Evolutionary conservation across 352 stramenopile species (phyloP), one percentile per base, ranked within the genome.

Genomic region (Globisporangium okanoganense): DNA sequence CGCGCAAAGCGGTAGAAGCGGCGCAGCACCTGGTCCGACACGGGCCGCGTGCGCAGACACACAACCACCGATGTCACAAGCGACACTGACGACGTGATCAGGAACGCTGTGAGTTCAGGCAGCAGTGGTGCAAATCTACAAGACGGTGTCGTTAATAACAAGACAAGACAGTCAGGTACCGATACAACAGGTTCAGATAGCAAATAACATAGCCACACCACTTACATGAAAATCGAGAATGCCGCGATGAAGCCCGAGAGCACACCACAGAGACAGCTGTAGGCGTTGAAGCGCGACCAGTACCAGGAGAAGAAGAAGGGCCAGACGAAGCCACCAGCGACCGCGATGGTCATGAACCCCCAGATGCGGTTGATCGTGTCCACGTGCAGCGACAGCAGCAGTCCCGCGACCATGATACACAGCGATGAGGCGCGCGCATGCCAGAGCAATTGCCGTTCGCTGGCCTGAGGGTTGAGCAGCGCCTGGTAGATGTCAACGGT

Each of bases 291-390:
- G 27, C 77, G 79, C 12, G 77, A 71, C 83, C 83, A 92, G 48
- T 92, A 92, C 83, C 83, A 92, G 24, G 79, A 82, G 51, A 92
- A 82, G 63, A 92, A 92, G 59, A 82, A 90, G 12, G 81, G 80
- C 75, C 76, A 89, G 22, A 89, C 75, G 50, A 88, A 77, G 2
- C 77, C 80, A 38, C 81, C 83, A 2, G 72, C 78, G 64, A 92
- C 74, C 0, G 79, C 81, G 56, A 92, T 88, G 13, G 81, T 88
- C 69, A 90, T 87, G 58, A 92, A 90, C 14, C 83, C 83, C 83
- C 83, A 92, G 49, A 92, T 83, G 29, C 75, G 79, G 59, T 92
- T 92, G 71, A 92, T 91, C 0, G 79, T 85, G 41, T 73, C 72
- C 56, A 92, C 79, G 56, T 89, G 62, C 14, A 92, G 67, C 36